These are phyloP conservation scores for Lentinula aciculospora DNA, from an alignment of 768 basidiomycete genomes.

Conservation along the genomic window DNA sequence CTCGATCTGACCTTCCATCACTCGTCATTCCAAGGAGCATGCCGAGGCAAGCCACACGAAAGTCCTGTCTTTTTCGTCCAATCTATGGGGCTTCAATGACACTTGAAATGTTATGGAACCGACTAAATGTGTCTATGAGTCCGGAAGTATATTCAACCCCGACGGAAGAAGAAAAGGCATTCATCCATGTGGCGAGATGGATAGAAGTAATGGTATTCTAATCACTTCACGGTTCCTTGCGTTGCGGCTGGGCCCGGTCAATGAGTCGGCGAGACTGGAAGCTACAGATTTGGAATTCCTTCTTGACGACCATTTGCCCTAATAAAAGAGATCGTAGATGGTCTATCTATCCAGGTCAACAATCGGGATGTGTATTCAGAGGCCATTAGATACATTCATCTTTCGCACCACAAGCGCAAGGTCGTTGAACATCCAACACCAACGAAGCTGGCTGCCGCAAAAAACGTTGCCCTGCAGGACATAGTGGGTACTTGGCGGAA, in stretches of 20 bases:
- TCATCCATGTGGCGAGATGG: too few species aligned
- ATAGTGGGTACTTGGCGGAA: conserved; percentile 5
- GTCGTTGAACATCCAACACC: background rate
- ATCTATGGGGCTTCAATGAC: too few species aligned
- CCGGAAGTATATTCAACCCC: too few species aligned
- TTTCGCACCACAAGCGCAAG: background rate
- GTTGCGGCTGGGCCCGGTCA: background rate
- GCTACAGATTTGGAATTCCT: background rate
- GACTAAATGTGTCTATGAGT: too few species aligned
- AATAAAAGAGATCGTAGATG: conserved; percentile 7
- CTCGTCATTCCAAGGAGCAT: too few species aligned
- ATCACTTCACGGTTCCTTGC: background rate
- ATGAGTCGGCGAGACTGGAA: background rate
- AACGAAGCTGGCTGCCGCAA: conserved; percentile 4
- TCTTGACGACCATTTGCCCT: conserved; percentile 6
- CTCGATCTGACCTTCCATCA: too few species aligned
- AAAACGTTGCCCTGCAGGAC: background rate
- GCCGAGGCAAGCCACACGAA: too few species aligned
- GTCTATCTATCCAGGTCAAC: conserved; percentile 5
- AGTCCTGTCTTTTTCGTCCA: too few species aligned
- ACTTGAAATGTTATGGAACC: too few species aligned
- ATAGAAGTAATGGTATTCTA: background rate
- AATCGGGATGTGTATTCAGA: conserved; percentile 5
- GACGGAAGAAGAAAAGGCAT: too few species aligned
- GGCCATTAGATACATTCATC: background rate